These are phyloP conservation scores for Xanthoceras sorbifolium DNA, from an alignment of 345 rosid genomes.

Conservation along the genomic window DNA sequence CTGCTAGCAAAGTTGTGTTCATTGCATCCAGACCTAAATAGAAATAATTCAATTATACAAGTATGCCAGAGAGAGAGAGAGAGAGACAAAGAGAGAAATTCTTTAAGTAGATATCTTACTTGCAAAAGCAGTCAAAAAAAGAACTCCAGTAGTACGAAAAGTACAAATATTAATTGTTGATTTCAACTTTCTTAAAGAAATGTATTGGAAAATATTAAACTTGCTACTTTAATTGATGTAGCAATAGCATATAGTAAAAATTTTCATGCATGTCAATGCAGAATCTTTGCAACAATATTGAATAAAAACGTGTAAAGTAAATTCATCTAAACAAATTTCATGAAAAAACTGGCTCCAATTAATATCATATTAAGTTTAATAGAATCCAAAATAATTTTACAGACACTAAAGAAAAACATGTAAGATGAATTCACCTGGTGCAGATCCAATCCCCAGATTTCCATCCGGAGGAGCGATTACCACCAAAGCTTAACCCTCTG, in stretches of 20 bases:
- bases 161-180: not conserved
- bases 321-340: not conserved
- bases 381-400: not conserved
- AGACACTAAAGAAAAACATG: constrained; percentile 20
- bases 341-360: constrained; percentile 13
- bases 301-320: not conserved
- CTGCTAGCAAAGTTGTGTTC: constrained; percentile 94
- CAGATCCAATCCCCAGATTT: constrained; percentile 95
- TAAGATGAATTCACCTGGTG: constrained; percentile 50
- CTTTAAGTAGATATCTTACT: not conserved
- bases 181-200: not conserved
- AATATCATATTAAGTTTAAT: too few species aligned
- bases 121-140: constrained; percentile 13
- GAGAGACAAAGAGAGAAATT: not conserved
- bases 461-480: constrained; percentile 68
- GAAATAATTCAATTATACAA: not conserved
- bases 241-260: not conserved
- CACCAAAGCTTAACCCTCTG: constrained; percentile 45
- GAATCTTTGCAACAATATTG: not conserved
- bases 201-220: not conserved
- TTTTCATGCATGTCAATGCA: not conserved
- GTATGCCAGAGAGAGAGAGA: too few species aligned
- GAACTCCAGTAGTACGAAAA: not conserved
- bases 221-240: not conserved
- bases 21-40: constrained; percentile 68